A percentile compares a stretch with the other conserved stretches of the same genome.
Evolutionary conservation across 306 rosid species (phyloP).

Genomic region (apple (Malus domestica)): ASM211411v1 NC_041804.1:28720001-28720500

Average conservation of each 20-base stretch:
- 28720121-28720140: no score
- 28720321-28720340: slow-evolving; percentile 2
- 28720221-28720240: no score
- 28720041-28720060: slow-evolving; percentile 35
- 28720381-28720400: slow-evolving; percentile 95
- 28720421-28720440: slow-evolving; percentile 55
- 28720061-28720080: not conserved
- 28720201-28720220: no score
- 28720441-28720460: slow-evolving; percentile 4
- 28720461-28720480: not conserved
- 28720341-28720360: slow-evolving; percentile 1
- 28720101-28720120: no score
- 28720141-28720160: no score
- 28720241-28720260: not conserved
- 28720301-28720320: slow-evolving; percentile 9
- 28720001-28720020: not conserved
- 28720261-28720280: not conserved
- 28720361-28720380: slow-evolving; percentile 97
- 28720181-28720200: no score
- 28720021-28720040: slow-evolving; percentile 47
- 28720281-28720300: not conserved
- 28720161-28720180: no score
- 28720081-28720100: no score
- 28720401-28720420: slow-evolving; percentile 82
- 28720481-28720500: no score